Conservation (phyloP, 2,329 filamentous ascomycete genomes). For the Neopestalotiopsis clavispora region DNA sequence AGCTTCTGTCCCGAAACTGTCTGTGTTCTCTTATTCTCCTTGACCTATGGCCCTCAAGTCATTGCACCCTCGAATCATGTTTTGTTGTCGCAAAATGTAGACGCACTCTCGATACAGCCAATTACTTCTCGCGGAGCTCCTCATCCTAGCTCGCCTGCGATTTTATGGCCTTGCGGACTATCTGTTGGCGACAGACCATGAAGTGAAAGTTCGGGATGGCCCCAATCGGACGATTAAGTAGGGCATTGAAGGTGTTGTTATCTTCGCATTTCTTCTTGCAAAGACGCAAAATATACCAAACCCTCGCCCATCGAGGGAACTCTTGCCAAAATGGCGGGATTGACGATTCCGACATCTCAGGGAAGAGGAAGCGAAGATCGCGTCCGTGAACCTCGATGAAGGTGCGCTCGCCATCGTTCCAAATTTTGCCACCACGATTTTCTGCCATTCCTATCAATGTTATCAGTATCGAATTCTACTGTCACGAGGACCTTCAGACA, state of each 20-base stretch:
- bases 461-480: neutral
- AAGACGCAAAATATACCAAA: neutral
- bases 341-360: neutral
- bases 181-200: neutral
- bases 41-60: no score
- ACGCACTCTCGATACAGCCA: no score
- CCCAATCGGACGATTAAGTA: no score
- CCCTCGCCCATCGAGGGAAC: neutral
- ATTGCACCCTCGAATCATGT: no score
- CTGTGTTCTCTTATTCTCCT: no score
- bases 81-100: no score
- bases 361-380: neutral
- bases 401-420: slow-evolving; percentile 21
- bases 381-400: slow-evolving; percentile 26
- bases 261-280: neutral
- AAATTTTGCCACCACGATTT: slow-evolving; percentile 20
- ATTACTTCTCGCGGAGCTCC: neutral
- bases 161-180: neutral
- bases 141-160: neutral
- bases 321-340: neutral
- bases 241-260: no score
- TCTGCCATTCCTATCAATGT: slow-evolving; percentile 21
- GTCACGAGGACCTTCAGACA: neutral
- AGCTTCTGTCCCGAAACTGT: no score
- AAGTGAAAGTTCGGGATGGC: slow-evolving; percentile 5